Evolutionary conservation across 2,329 filamentous ascomycete genomes (phyloP).

Genomic region (Penicillium palitans): DNA sequence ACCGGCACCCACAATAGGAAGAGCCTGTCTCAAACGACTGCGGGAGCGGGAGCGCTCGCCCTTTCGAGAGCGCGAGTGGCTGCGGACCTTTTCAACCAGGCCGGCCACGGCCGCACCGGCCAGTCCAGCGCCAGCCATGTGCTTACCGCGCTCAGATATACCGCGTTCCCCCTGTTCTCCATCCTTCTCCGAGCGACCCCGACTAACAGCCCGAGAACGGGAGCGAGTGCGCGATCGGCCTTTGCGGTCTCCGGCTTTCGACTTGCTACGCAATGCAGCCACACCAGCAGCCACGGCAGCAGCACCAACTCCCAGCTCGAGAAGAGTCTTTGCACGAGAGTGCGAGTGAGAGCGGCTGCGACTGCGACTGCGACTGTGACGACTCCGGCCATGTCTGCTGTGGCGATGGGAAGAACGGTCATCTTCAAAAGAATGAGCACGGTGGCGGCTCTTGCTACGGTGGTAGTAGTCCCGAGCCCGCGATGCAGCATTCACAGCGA

Average conservation of each 20-base stretch:
- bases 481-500: constrained; percentile 60
- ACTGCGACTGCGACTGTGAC: constrained; percentile 36
- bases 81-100: constrained; percentile 59
- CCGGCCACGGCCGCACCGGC: constrained; percentile 63
- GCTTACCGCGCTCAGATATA: constrained; percentile 55
- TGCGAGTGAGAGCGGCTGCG: constrained; percentile 50
- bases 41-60: constrained; percentile 53
- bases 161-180: constrained; percentile 32
- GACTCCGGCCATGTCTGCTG: constrained; percentile 32
- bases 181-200: constrained; percentile 26
- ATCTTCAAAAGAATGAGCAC: constrained; percentile 44
- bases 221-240: constrained; percentile 52
- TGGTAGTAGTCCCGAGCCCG: constrained; percentile 52
- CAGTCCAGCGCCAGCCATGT: constrained; percentile 62
- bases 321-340: constrained; percentile 54
- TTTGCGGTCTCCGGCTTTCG: constrained; percentile 51
- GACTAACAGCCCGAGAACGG: constrained; percentile 41
- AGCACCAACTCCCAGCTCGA: constrained; percentile 54
- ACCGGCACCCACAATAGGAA: constrained; percentile 62
- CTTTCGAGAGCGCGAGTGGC: constrained; percentile 56
- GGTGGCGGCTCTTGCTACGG: constrained; percentile 45
- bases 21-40: constrained; percentile 57
- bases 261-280: constrained; percentile 57
- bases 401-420: constrained; percentile 40
- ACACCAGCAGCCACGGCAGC: constrained; percentile 62